phyloP scores from a whole-genome alignment of 805 yeast species.

The Candida maris region DNA sequence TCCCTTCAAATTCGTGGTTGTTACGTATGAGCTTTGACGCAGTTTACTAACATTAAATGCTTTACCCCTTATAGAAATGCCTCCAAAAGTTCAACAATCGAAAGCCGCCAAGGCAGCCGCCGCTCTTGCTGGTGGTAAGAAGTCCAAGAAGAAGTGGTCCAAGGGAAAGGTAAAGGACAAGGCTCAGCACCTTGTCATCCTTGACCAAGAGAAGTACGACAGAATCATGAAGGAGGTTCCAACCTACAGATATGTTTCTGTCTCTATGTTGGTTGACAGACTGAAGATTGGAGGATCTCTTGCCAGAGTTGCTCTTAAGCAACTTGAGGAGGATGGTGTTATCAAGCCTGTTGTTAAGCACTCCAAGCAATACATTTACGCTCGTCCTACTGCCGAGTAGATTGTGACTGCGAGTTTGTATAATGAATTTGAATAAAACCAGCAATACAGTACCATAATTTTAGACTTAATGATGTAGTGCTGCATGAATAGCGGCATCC shows the following conservation, averaged over 20 bases:
- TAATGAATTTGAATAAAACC: constrained; percentile 2
- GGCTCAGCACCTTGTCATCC: constrained; percentile 96
- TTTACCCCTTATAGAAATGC: constrained; percentile 55
- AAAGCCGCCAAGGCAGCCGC: constrained; percentile 99
- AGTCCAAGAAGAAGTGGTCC: constrained; percentile 99
- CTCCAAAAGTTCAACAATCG: constrained; percentile 98
- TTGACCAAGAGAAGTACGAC: constrained; percentile 99
- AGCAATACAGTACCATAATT: constrained; percentile 3
- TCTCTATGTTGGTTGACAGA: constrained; percentile 98
- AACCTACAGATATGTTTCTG: constrained; percentile 97
- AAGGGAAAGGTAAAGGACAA: constrained; percentile 99
- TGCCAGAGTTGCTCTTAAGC: constrained; percentile 97
- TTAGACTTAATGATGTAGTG: background rate
- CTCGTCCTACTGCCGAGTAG: constrained; percentile 63
- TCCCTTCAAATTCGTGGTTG: no score
- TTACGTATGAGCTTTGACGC: no score
- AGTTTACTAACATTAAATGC: background rate
- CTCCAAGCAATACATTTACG: constrained; percentile 96
- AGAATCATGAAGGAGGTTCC: constrained; percentile 99
- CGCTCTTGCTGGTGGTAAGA: constrained; percentile 99
- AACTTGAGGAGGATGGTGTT: constrained; percentile 91
- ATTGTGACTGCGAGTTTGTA: constrained; percentile 11
- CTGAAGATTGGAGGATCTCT: constrained; percentile 98
- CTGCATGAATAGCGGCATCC: no score
- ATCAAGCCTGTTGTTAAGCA: constrained; percentile 92